phyloP scores from a whole-genome alignment of 768 basidiomycete genomes.

The Mycena rosella region DNA sequence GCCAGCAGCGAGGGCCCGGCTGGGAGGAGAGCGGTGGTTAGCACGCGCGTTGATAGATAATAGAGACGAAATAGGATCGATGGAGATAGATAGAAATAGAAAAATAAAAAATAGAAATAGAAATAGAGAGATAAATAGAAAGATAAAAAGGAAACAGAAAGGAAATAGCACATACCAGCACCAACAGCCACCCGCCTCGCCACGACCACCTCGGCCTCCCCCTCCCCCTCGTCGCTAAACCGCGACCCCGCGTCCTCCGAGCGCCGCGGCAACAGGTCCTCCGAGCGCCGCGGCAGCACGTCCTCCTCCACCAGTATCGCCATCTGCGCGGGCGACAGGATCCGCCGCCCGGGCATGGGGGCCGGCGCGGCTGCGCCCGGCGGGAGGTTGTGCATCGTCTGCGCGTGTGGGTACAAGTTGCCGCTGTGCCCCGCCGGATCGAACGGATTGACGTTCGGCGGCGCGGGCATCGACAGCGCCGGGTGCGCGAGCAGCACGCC shows the following conservation, averaged over 20 bases:
- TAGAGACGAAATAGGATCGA: too few relatives aligned
- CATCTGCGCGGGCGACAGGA: conserved; percentile 35
- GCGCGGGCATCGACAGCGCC: conserved; percentile 14
- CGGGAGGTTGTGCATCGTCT: conserved; percentile 5
- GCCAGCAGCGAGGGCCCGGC: background rate
- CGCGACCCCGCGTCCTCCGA: conserved; percentile 8
- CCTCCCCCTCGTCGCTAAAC: conserved; percentile 3
- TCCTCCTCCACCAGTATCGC: conserved; percentile 33
- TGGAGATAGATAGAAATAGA: too few relatives aligned
- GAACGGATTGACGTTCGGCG: conserved; percentile 1
- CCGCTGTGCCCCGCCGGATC: background rate
- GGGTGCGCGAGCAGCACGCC: conserved; percentile 35
- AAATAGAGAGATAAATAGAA: too few relatives aligned
- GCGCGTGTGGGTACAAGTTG: too few relatives aligned
- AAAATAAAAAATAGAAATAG: too few relatives aligned
- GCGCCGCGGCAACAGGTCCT: background rate
- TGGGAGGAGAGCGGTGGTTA: background rate
- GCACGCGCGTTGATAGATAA: background rate
- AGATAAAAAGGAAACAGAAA: background rate
- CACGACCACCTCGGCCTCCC: conserved; percentile 29
- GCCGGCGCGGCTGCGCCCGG: conserved; percentile 19
- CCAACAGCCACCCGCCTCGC: conserved; percentile 22
- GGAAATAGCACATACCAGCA: too few relatives aligned
- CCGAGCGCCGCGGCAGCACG: too few relatives aligned
- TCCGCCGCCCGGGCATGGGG: conserved; percentile 11